phyloP scores from a whole-genome alignment of 805 yeast species.

The Pichia deserticola region DNA sequence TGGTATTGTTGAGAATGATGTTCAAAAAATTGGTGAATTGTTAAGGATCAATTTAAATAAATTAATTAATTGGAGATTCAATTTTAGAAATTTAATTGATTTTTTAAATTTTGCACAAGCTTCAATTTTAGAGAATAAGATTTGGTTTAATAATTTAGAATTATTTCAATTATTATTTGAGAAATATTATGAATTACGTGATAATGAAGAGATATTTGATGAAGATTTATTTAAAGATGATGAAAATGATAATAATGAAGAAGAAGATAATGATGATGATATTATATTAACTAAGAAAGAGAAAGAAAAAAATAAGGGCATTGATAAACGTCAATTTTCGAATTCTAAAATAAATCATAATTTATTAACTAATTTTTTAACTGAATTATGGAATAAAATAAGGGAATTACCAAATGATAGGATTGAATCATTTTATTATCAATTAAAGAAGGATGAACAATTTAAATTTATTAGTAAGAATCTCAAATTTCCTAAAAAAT shows the following conservation, averaged over 20 bases:
- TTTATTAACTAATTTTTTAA: constrained; percentile 15
- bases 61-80: constrained; percentile 25
- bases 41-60: constrained; percentile 20
- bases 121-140: constrained; percentile 15
- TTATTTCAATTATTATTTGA: constrained; percentile 22
- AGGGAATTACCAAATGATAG: constrained; percentile 4
- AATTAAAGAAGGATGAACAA: constrained; percentile 19
- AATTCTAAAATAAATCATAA: neutral
- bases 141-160: constrained; percentile 27
- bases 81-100: constrained; percentile 23
- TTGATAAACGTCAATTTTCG: neutral
- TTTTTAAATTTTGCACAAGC: constrained; percentile 23
- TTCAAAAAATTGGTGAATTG: constrained; percentile 16
- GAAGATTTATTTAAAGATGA: neutral
- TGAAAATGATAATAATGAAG: constrained; percentile 2
- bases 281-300: neutral
- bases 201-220: neutral
- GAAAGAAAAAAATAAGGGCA: neutral
- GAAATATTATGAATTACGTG: constrained; percentile 13
- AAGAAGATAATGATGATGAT: neutral
- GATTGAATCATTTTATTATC: constrained; percentile 15
- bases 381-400: constrained; percentile 18
- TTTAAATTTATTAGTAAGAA: constrained; percentile 16
- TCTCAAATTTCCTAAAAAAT: constrained; percentile 6
- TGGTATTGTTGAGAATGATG: constrained; percentile 17